Base-by-base conservation (phyloP, 208 protist species). In the Trypanosoma melophagium region DNA sequence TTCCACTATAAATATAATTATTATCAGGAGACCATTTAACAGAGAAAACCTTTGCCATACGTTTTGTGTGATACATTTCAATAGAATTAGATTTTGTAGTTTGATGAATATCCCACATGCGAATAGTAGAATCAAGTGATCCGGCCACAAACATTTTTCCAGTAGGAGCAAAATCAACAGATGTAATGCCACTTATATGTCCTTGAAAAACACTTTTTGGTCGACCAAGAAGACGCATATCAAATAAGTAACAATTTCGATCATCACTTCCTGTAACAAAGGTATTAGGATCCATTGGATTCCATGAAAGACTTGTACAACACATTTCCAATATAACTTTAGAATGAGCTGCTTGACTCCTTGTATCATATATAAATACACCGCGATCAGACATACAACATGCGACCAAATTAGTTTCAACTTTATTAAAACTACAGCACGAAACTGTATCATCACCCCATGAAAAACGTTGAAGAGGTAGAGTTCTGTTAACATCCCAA, bases 51-150 rank as follows among this genome's bases (percentile, higher is more conserved):
- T 84, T 90, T n/a, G 98, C 94, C 98, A 99, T 99, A 51, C 98
- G 96, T 81, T 98, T 97, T 9, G 98, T 99, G 85, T 99, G 97
- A 83, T 98, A 99, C 68, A 99, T 96, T 60, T 99, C 97, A 51
- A 86, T 70, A n/a, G 89, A 97, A 63, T 84, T 83, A 3, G 83
- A 95, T 74, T 88, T 97, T 64, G 72, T 88, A 60, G 77, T 89
- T 64, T 80, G 81, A 63, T 97, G 85, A 41, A 92, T 55, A 52
- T 89, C 80, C 86, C 95, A 99, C 35, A 99, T 96, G 41, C 98
- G 93, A 31, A 99, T 56, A 13, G 98, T 97, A 51, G 86, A 82
- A 69, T 99, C 98, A 72, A 98, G 98, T 0, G 90, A 93, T 19
- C 96, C 97, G 0, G 97, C 93, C 1, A 89, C 97, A 68, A 99